Conservation (phyloP, 495 filamentous ascomycete species). For the Neurospora terricola region DNA sequence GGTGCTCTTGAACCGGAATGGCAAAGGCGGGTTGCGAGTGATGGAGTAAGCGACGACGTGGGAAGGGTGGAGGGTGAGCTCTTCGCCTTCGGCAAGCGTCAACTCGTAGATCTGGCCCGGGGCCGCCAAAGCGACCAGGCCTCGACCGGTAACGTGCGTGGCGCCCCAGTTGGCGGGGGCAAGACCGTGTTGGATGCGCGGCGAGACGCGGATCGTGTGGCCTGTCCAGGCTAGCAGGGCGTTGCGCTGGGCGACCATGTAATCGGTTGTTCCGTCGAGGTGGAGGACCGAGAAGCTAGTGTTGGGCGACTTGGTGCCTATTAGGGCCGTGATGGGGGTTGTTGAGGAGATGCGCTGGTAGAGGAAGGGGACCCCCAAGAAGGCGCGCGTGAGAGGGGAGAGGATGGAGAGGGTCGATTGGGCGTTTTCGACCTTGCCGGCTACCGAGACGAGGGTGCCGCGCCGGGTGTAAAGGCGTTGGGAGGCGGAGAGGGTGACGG, state of each 20-base stretch:
- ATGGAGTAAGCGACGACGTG: conserved; percentile 86
- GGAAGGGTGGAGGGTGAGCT: conserved; percentile 77
- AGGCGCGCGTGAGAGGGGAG: conserved; percentile 65
- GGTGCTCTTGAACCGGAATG: conserved; percentile 76
- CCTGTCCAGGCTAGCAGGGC: conserved; percentile 95
- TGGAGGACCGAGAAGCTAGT: conserved; percentile 80
- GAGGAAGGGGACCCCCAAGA: conserved; percentile 80
- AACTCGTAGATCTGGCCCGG: conserved; percentile 82
- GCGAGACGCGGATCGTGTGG: conserved; percentile 64
- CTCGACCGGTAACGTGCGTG: conserved; percentile 76
- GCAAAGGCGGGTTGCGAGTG: conserved; percentile 58
- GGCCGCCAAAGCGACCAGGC: conserved; percentile 73
- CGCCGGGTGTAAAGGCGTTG: conserved; percentile 85
- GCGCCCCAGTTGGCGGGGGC: conserved; percentile 85
- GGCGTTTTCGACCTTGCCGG: conserved; percentile 80
- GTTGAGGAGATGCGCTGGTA: conserved; percentile 86
- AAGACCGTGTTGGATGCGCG: conserved; percentile 63
- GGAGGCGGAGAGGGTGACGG: conserved; percentile 82
- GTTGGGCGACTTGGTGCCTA: conserved; percentile 73
- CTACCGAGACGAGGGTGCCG: conserved; percentile 81
- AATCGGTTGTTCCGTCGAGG: conserved; percentile 90
- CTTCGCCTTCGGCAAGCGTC: conserved; percentile 63
- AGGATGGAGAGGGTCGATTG: conserved; percentile 84
- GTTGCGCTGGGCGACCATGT: conserved; percentile 79
- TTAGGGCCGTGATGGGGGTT: conserved; percentile 71